These are phyloP conservation scores for Dendrobium officinale DNA, from an alignment of 106 monocot genomes.

Conservation along the genomic window DNA sequence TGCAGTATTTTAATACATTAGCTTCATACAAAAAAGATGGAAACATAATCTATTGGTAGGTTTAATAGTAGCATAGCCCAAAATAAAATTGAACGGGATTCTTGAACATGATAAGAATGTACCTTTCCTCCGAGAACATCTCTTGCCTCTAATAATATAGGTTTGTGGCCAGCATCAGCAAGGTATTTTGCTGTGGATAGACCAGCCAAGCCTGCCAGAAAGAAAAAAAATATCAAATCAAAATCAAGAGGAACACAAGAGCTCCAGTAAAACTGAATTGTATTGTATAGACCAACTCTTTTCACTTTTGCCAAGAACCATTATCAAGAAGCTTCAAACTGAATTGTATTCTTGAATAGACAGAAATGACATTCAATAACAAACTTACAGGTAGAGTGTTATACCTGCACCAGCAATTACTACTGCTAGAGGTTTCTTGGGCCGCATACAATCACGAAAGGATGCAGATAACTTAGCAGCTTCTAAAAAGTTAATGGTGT, in stretches of 20 bases:
- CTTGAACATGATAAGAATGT: background rate
- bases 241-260: background rate
- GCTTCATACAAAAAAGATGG: background rate
- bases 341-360: background rate
- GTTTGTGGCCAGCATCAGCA: conserved; percentile 92
- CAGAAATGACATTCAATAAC: background rate
- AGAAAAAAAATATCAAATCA: background rate
- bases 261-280: background rate
- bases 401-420: conserved; percentile 96
- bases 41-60: background rate
- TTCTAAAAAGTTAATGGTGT: conserved; percentile 75
- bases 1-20: background rate
- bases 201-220: conserved; percentile 84
- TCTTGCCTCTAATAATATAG: conserved; percentile 86
- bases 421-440: conserved; percentile 56
- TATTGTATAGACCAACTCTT: background rate
- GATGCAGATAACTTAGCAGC: conserved; percentile 66
- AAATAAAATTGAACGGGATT: conserved; percentile 6
- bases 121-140: conserved; percentile 99
- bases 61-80: background rate
- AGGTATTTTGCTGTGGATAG: conserved; percentile 95
- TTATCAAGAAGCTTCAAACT: background rate
- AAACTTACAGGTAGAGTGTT: background rate
- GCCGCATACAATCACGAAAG: conserved; percentile 47
- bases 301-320: background rate